Percentiles rank a stretch among this genome's conserved stretches.
Evolutionary conservation across 2,329 filamentous ascomycete genomes (phyloP).

Genomic region (Hymenoscyphus repandus): DNA sequence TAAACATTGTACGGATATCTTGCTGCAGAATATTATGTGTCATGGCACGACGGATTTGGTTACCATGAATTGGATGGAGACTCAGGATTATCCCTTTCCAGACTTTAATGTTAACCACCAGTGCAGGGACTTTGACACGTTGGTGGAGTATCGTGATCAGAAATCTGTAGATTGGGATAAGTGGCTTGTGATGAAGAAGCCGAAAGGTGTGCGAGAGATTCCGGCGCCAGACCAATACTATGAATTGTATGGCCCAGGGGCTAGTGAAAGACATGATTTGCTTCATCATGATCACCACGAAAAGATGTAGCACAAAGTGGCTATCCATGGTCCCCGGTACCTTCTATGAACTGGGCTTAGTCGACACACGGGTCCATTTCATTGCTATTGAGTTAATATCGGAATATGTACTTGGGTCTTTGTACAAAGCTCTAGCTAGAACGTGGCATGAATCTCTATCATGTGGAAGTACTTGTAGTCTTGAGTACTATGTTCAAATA

Average conservation of each 20-base stretch:
- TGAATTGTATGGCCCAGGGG: background rate
- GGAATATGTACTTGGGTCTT: too few species aligned
- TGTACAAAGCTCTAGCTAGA: too few species aligned
- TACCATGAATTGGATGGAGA: constrained; percentile 31
- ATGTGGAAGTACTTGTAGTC: too few species aligned
- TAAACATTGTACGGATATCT: constrained; percentile 29
- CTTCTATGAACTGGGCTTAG: too few species aligned
- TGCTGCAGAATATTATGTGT: constrained; percentile 31
- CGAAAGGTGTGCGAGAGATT: background rate
- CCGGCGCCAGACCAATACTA: background rate
- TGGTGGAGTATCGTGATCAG: constrained; percentile 3
- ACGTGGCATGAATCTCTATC: too few species aligned
- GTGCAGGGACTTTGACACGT: constrained; percentile 28
- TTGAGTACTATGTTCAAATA: too few species aligned
- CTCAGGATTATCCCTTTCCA: constrained; percentile 27
- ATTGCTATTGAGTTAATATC: too few species aligned
- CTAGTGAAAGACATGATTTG: background rate
- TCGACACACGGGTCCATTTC: too few species aligned
- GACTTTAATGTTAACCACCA: constrained; percentile 30
- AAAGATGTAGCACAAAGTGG: too few species aligned
- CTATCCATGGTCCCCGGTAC: too few species aligned
- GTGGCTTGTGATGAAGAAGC: background rate
- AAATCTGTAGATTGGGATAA: background rate
- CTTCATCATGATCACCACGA: background rate
- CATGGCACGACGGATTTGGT: constrained; percentile 29